Base-by-base conservation (phyloP, 2,329 filamentous ascomycete species). In the Tetracladium maxilliforme region DNA sequence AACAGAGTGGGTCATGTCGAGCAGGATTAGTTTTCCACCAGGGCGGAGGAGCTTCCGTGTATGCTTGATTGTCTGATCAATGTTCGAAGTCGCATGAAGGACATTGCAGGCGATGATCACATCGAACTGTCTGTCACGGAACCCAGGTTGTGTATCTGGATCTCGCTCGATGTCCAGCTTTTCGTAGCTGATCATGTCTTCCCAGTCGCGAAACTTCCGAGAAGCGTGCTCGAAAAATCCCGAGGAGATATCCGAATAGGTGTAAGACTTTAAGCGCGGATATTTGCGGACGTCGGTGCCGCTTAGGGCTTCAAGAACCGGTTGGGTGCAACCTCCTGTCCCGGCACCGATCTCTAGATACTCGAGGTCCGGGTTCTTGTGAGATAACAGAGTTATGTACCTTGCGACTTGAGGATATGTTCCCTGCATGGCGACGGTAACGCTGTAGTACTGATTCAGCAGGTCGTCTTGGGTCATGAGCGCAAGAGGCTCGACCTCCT, bases 221-320 rank as follows among this genome's bases (percentile, higher is more conserved):
- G n/a, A n/a, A 0, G 48, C 52, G 3, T 39, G 33, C 10, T 49
- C 45, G 24, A 62, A 58, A 39, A 56, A 56, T 6, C 42, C 47
- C 4, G 43, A 29, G 0, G 50, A 51, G 9, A 59, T 47, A 28
- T 62, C 58, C 0, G 60, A 62, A 36, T 44, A 64, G 1, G 51
- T 56, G 34, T 62, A 64, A 2, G 42, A 45, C 4, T 41, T 33
- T 22, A 51, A 54, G 4, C 29, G 7, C n/a, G n/a, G n/a, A n/a
- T n/a, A n/a, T n/a, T n/a, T n/a, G n/a, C n/a, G n/a, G n/a, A n/a
- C n/a, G n/a, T n/a, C n/a, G n/a, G n/a, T n/a, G 10, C 33, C 9
- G 2, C 38, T 44, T 9, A 58, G 31, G 4, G 25, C 23, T 3
- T 35, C 25, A 4, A 61, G 35, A 5, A 61, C 37, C 2, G 26